Evolutionary conservation across 208 protist species (phyloP), one percentile per base, ranked within the genome.

Genomic region (Acanthamoeba comandoni): DNA sequence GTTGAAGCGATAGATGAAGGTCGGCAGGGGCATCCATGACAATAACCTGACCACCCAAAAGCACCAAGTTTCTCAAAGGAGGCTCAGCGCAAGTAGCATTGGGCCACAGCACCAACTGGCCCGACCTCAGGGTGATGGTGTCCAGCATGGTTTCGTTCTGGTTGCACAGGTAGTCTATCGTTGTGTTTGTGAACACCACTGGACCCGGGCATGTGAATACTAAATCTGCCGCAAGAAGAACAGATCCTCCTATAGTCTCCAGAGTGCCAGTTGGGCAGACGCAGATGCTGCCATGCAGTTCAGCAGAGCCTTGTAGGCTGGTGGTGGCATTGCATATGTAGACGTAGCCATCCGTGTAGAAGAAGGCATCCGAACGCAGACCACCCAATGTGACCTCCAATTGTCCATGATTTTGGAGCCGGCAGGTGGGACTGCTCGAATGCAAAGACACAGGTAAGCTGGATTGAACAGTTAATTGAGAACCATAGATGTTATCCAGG

Each of bases 1-100:
- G 77, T 69, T 87, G 77, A 87, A 87, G 17, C 55, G 77, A 49
- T 87, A 87, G 51, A 87, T 49, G 12, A 87, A 87, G 77, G 48
- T 69, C 31, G 26, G 69, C 29, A 60, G 77, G 43, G 39, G n/a
- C n/a, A n/a, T n/a, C n/a, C n/a, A n/a, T n/a, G n/a, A n/a, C n/a
- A n/a, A n/a, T n/a, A n/a, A n/a, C n/a, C n/a, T 22, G 55, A 48
- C 77, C 77, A 22, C 77, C 77, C 9, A 67, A 39, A 2, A 87
- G 24, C n/a, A 69, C 35, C 17, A 87, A 43, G 55, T 87, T 67
- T 31, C 55, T 53, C 11, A 87, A 24, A 2, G 77, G 52, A n/a
- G 26, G 35, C n/a, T 87, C 31, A 22, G 48, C 13, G 57, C 77
- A 87, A 9, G 77, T 67, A 3, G 55, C 19, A 60, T 87, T 87